phyloP scores from a whole-genome alignment of 2,329 filamentous ascomycete species.

The Monosporascus sp. region DNA sequence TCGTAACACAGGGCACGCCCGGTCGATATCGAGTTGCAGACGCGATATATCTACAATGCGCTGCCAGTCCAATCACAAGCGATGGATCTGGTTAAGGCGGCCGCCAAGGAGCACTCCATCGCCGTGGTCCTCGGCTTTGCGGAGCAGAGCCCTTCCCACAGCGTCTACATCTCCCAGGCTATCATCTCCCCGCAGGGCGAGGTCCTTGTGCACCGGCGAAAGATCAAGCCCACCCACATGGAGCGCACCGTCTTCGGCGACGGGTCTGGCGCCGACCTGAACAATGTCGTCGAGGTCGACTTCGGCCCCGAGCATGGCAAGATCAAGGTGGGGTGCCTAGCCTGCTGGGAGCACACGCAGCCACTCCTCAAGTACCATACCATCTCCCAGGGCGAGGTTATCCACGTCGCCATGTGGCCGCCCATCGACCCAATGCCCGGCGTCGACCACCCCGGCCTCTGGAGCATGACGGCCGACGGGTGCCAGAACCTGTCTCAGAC shows the following conservation, averaged over 20 bases:
- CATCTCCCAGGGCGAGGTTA: slow-evolving; percentile 35
- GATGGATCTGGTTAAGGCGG: slow-evolving; percentile 30
- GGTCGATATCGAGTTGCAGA: slow-evolving; percentile 24
- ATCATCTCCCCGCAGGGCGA: slow-evolving; percentile 37
- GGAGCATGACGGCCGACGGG: slow-evolving; percentile 28
- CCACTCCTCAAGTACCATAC: slow-evolving; percentile 44
- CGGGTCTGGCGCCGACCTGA: slow-evolving; percentile 30
- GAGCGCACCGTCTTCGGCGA: slow-evolving; percentile 47
- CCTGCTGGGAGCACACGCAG: slow-evolving; percentile 47
- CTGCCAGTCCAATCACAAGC: slow-evolving; percentile 24
- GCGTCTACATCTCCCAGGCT: slow-evolving; percentile 40
- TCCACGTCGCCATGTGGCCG: slow-evolving; percentile 48
- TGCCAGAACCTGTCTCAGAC: slow-evolving; percentile 41
- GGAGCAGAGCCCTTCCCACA: slow-evolving; percentile 28
- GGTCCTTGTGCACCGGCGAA: slow-evolving; percentile 34
- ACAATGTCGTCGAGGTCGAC: slow-evolving; percentile 32
- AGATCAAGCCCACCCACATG: slow-evolving; percentile 49
- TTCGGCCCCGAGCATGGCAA: slow-evolving; percentile 23
- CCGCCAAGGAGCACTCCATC: slow-evolving; percentile 32
- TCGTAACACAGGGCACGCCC: slow-evolving; percentile 21
- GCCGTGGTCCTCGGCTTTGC: slow-evolving; percentile 38
- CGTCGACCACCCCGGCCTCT: slow-evolving; percentile 15
- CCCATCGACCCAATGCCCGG: slow-evolving; percentile 14
- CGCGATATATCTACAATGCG: slow-evolving; percentile 28
- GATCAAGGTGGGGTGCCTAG: slow-evolving; percentile 35